phyloP scores from a whole-genome alignment of 2,329 filamentous ascomycete genomes.

The Lasiodiplodia hormozganensis region DNA sequence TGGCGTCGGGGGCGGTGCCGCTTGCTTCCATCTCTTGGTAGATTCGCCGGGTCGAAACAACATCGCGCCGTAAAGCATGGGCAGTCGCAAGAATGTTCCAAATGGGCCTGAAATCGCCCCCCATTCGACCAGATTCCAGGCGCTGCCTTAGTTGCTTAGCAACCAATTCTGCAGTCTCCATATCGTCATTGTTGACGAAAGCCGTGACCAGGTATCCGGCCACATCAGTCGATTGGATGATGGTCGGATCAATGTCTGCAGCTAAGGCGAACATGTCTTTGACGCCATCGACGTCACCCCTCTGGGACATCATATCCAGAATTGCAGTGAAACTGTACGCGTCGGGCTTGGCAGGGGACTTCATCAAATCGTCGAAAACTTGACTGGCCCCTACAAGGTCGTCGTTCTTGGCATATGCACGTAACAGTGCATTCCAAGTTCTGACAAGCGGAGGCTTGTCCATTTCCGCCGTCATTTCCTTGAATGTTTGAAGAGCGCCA shows the following conservation, averaged over 20 bases:
- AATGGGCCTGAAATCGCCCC: constrained; percentile 65
- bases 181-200: constrained; percentile 57
- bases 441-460: constrained; percentile 62
- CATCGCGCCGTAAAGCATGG: constrained; percentile 69
- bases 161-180: constrained; percentile 51
- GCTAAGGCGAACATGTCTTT: constrained; percentile 70
- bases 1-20: constrained; percentile 59
- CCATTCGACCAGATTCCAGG: constrained; percentile 50
- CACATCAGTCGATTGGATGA: constrained; percentile 13
- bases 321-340: constrained; percentile 72
- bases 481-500: constrained; percentile 67
- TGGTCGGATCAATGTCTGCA: constrained; percentile 4
- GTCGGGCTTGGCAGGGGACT: constrained; percentile 61
- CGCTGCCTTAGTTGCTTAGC: constrained; percentile 48
- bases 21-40: constrained; percentile 63
- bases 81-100: constrained; percentile 82
- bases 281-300: constrained; percentile 76
- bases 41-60: constrained; percentile 60
- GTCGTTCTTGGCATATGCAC: constrained; percentile 69
- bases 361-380: constrained; percentile 67
- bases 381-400: constrained; percentile 71
- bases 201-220: constrained; percentile 66
- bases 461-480: constrained; percentile 65
- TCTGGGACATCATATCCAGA: constrained; percentile 72
- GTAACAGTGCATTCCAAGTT: constrained; percentile 80